Evolutionary conservation across 2,329 filamentous ascomycete species (phyloP).

Genomic region (Pseudogymnoascus pannorum): DNA sequence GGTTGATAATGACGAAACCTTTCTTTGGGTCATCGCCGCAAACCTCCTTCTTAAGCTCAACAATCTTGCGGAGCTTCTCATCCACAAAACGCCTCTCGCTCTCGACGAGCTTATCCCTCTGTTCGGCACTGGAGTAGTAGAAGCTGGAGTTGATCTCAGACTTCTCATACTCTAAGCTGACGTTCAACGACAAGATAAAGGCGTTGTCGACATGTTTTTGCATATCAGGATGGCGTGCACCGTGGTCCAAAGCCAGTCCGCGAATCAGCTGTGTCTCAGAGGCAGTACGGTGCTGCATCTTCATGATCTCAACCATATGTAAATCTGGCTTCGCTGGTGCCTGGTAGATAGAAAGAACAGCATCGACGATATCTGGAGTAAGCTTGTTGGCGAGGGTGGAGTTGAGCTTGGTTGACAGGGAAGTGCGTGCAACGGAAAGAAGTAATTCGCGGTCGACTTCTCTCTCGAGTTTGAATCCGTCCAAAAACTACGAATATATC

Average conservation of each 20-base stretch:
- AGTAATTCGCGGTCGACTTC: slow-evolving; percentile 91
- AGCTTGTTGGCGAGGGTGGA: slow-evolving; percentile 80
- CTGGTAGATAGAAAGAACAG: slow-evolving; percentile 89
- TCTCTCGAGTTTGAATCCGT: slow-evolving; percentile 81
- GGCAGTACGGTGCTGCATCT: slow-evolving; percentile 96
- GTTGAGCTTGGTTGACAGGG: slow-evolving; percentile 92
- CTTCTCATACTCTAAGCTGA: slow-evolving; percentile 97
- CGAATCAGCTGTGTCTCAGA: slow-evolving; percentile 94
- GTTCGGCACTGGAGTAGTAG: slow-evolving; percentile 95
- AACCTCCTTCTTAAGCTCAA: slow-evolving; percentile 95
- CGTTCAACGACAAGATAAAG: slow-evolving; percentile 89
- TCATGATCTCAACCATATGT: slow-evolving; percentile 99
- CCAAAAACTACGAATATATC: slow-evolving; percentile 62
- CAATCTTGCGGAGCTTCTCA: slow-evolving; percentile 92
- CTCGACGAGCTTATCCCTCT: slow-evolving; percentile 96
- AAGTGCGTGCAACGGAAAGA: slow-evolving; percentile 86
- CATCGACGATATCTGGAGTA: slow-evolving; percentile 91
- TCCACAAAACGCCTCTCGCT: slow-evolving; percentile 95
- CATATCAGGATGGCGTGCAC: slow-evolving; percentile 96
- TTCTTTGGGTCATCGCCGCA: slow-evolving; percentile 91
- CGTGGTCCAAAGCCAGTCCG: slow-evolving; percentile 88
- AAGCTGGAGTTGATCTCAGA: slow-evolving; percentile 98
- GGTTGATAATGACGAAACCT: slow-evolving; percentile 96
- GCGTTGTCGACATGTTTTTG: slow-evolving; percentile 94
- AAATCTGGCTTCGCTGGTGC: slow-evolving; percentile 86